Evolutionary conservation across 768 basidiomycete genomes (phyloP).

Genomic region (Leccinum ochraceum): DNA sequence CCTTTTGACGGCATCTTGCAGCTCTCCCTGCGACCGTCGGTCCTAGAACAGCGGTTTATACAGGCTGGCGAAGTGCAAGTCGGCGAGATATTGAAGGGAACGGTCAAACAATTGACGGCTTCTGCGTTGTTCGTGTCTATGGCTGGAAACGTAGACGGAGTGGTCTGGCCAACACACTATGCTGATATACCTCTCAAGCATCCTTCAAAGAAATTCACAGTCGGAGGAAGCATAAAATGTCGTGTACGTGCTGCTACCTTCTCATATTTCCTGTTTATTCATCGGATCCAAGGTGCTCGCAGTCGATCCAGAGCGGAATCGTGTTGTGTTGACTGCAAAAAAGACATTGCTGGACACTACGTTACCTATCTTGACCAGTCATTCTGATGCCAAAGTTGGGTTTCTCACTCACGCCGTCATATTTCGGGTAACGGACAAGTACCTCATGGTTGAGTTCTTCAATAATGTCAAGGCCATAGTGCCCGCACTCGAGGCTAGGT

Average conservation of each 20-base stretch:
- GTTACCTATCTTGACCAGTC: conserved; percentile 62
- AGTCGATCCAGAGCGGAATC: conserved; percentile 77
- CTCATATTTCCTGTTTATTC: neutral
- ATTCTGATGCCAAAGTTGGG: conserved; percentile 72
- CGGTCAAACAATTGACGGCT: conserved; percentile 82
- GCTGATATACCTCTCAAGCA: conserved; percentile 95
- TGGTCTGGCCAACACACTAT: conserved; percentile 93
- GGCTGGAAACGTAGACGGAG: conserved; percentile 85
- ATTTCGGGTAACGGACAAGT: conserved; percentile 78
- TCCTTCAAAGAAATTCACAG: conserved; percentile 87
- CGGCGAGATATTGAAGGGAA: conserved; percentile 85
- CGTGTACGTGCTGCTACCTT: conserved; percentile 52
- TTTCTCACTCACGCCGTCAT: conserved; percentile 79
- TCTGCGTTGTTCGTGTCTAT: conserved; percentile 83
- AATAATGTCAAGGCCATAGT: conserved; percentile 85
- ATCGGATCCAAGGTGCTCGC: conserved; percentile 63
- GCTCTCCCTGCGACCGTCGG: conserved; percentile 79
- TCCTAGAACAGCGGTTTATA: conserved; percentile 85
- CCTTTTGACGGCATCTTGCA: conserved; percentile 86
- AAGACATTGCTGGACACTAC: conserved; percentile 84
- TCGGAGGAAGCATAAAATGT: conserved; percentile 80
- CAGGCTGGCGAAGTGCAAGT: conserved; percentile 80
- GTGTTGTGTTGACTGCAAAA: conserved; percentile 88
- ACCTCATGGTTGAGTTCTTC: conserved; percentile 86
- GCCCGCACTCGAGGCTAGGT: conserved; percentile 83